Evolutionary conservation across 805 yeast species (phyloP), one percentile per base, ranked within the genome.

Genomic region (Kazachstania viticola): DNA sequence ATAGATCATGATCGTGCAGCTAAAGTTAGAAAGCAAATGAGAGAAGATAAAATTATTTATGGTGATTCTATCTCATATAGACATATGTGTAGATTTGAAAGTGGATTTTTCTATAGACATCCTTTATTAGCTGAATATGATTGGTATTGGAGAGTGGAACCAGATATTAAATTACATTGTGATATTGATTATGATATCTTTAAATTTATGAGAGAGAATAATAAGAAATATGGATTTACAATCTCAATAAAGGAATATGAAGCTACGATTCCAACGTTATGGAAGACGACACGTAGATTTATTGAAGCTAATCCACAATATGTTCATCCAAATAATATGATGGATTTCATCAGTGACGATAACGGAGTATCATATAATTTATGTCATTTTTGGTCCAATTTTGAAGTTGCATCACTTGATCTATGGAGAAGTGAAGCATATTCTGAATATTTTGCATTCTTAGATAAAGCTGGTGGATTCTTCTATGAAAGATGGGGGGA

Each of bases 101-200:
- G 91, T 12, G 95, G 95, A 1, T 80, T 84, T 60, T 85, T 85
- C 60, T 84, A 71, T 66, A 71, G 77, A 58, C 91, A 82, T 52
- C 77, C 77, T 27, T 51, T 79, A 36, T 54, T 85, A 67, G 64
- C 64, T 34, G 77, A 81, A n/a, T 84, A 75, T 56, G 84, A 80
- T 39, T 85, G 78, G 68, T 85, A 85, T 65, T 85, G 95, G 95
- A 74, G 95, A 61, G 94, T 85, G 34, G 95, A 85, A 58, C 95
- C 95, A 14, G 81, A 75, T 52, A 70, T 80, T 53, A 71, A 71
- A 56, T 71, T 84, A 46, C 77, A 65, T 59, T 84, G 95, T 65
- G 94, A 85, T 57, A 63, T 85, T 37, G 74, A 77, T 49, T 79
- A 75, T 56, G 94, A 81, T 55, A 63, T 79, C 19, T 83, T 83